These are phyloP conservation scores for Candida nemodendra DNA, from an alignment of 805 yeast species.

Conservation along the genomic window DNA sequence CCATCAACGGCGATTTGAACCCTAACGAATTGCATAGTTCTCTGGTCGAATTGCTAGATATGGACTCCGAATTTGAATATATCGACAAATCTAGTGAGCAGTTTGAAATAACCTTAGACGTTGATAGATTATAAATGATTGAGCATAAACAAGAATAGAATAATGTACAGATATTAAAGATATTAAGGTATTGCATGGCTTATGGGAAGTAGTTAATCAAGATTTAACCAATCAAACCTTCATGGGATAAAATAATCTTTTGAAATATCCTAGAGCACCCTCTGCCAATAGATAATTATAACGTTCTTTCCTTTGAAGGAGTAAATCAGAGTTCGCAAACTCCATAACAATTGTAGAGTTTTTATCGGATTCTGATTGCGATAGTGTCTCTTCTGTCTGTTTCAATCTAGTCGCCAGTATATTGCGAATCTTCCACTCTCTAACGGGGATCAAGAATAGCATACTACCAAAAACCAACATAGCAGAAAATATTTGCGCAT, in stretches of 20 bases:
- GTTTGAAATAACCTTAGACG: conserved; percentile 45
- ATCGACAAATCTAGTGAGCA: conserved; percentile 30
- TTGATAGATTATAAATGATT: conserved; percentile 27
- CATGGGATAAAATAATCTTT: conserved; percentile 23
- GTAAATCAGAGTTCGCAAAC: background rate
- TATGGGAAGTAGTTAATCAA: no score
- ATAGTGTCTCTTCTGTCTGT: conserved; percentile 7
- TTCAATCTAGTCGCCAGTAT: conserved; percentile 27
- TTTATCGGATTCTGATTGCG: background rate
- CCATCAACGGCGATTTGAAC: conserved; percentile 10
- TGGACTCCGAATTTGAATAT: conserved; percentile 28
- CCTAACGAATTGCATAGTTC: conserved; percentile 16
- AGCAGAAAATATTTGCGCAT: conserved; percentile 63
- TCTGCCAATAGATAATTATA: conserved; percentile 16
- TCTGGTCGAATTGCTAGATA: conserved; percentile 21
- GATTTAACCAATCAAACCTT: conserved; percentile 21
- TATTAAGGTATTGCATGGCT: no score
- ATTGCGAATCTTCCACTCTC: conserved; percentile 51
- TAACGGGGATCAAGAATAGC: conserved; percentile 40
- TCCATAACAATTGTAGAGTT: background rate
- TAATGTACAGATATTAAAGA: no score
- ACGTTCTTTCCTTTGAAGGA: conserved; percentile 10
- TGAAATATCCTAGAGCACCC: conserved; percentile 16
- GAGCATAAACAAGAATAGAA: no score
- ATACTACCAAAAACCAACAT: conserved; percentile 43